phyloP scores from a whole-genome alignment of 768 basidiomycete genomes.

The Cyathus striatus region DNA sequence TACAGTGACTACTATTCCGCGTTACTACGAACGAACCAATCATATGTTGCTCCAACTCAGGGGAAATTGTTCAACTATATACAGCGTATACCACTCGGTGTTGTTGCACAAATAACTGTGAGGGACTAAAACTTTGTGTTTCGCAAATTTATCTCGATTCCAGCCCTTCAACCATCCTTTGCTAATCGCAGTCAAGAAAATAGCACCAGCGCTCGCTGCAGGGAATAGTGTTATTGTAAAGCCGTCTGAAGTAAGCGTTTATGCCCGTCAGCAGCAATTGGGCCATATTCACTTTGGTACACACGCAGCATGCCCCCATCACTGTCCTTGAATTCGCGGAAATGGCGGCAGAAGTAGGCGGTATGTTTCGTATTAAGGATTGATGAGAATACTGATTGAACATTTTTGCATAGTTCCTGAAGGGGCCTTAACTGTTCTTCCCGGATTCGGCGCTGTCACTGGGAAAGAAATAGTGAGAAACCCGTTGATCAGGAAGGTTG shows the following conservation, averaged over 20 bases:
- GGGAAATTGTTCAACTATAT: constrained; percentile 79
- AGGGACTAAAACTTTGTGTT: too few species aligned
- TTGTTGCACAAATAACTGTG: constrained; percentile 87
- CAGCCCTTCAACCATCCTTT: constrained; percentile 89
- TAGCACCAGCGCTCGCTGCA: constrained; percentile 79
- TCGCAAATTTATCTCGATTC: too few species aligned
- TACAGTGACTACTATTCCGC: constrained; percentile 74
- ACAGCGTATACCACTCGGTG: constrained; percentile 74
- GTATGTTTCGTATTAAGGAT: too few species aligned
- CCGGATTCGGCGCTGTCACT: constrained; percentile 62
- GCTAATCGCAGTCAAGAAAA: constrained; percentile 86
- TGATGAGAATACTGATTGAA: too few species aligned
- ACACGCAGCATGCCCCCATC: constrained; percentile 65
- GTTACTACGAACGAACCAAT: constrained; percentile 63
- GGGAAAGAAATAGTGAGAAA: constrained; percentile 64
- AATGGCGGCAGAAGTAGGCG: constrained; percentile 59
- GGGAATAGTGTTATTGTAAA: constrained; percentile 83
- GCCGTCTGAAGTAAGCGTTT: constrained; percentile 59
- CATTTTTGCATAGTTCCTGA: constrained; percentile 67
- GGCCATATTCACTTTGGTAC: constrained; percentile 2
- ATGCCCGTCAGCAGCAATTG: not conserved
- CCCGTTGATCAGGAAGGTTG: constrained; percentile 71
- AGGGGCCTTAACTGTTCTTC: constrained; percentile 69
- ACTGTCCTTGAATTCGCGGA: constrained; percentile 74
- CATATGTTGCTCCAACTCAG: constrained; percentile 71